Conservation (phyloP, 805 yeast genomes). For the Zygoascus bituminiphila region DNA sequence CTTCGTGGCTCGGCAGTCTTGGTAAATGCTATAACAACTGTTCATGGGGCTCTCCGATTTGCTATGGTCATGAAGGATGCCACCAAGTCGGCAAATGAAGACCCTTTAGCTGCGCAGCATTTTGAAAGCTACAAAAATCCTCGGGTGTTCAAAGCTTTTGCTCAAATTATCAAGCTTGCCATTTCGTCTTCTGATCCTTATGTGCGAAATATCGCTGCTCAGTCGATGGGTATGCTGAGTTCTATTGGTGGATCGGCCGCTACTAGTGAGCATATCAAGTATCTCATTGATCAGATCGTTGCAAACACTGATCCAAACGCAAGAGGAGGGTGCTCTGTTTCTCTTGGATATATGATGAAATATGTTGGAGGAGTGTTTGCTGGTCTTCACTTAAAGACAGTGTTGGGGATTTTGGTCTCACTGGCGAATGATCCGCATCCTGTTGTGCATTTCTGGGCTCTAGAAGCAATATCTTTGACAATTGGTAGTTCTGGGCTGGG, state of each 20-base stretch:
- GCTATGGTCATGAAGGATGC: slow-evolving; percentile 7
- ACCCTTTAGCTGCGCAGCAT: not conserved
- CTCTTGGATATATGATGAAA: slow-evolving; percentile 41
- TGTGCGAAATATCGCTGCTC: slow-evolving; percentile 43
- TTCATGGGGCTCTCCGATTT: slow-evolving; percentile 43
- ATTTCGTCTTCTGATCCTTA: slow-evolving; percentile 34
- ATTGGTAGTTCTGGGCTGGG: slow-evolving; percentile 48
- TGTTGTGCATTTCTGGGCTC: slow-evolving; percentile 63
- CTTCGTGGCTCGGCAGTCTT: slow-evolving; percentile 41
- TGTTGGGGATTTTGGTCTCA: slow-evolving; percentile 50
- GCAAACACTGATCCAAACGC: slow-evolving; percentile 55
- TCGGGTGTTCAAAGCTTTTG: slow-evolving; percentile 37
- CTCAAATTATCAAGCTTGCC: slow-evolving; percentile 43
- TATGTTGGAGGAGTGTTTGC: slow-evolving; percentile 32
- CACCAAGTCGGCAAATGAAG: slow-evolving; percentile 11
- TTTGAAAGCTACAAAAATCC: slow-evolving; percentile 24
- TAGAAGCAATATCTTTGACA: slow-evolving; percentile 49
- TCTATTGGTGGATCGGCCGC: slow-evolving; percentile 23
- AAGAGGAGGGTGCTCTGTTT: slow-evolving; percentile 49
- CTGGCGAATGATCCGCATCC: slow-evolving; percentile 79
- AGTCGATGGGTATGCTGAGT: slow-evolving; percentile 47
- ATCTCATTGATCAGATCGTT: slow-evolving; percentile 58
- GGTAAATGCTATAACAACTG: slow-evolving; percentile 55
- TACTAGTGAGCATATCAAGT: slow-evolving; percentile 37
- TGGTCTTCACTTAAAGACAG: slow-evolving; percentile 34